Percentiles rank a stretch among this genome's conserved stretches.
Evolutionary conservation across 345 rosid species (phyloP).

Genomic region (Eucalyptus decipiens): DNA sequence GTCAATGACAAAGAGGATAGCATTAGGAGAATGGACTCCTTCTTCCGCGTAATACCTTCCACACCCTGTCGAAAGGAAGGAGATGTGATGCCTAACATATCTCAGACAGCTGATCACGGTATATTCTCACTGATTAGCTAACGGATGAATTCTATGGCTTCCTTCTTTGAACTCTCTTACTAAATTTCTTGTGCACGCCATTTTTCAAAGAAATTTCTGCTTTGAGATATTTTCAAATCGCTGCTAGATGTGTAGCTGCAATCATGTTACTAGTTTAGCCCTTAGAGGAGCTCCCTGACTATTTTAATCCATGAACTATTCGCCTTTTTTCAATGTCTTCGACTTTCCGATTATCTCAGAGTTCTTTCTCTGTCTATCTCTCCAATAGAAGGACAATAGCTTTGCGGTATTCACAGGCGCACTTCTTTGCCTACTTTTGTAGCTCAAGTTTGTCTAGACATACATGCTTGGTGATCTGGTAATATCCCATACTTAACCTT

Average conservation of each 20-base stretch:
- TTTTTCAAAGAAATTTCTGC: neutral
- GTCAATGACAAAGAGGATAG: slow-evolving; percentile 43
- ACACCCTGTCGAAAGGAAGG: slow-evolving; percentile 71
- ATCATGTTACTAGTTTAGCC: neutral
- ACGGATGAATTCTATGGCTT: neutral
- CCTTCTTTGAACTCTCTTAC: neutral
- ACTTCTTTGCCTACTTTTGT: neutral
- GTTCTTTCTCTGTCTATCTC: neutral
- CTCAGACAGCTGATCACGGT: slow-evolving; percentile 7
- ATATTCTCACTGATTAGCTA: neutral
- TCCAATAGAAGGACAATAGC: neutral
- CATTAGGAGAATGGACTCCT: slow-evolving; percentile 67
- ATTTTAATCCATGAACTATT: neutral
- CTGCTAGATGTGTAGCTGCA: neutral
- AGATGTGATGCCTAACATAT: slow-evolving; percentile 16
- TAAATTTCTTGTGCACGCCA: neutral
- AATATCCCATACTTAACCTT: neutral
- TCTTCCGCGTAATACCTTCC: slow-evolving; percentile 76
- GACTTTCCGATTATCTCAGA: neutral
- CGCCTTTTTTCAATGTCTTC: neutral
- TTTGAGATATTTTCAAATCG: neutral
- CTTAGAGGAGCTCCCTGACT: neutral
- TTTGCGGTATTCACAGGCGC: neutral
- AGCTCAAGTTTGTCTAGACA: neutral
- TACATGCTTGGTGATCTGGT: neutral